phyloP scores from a whole-genome alignment of 768 basidiomycete species.

The Trametopsis cervina region DNA sequence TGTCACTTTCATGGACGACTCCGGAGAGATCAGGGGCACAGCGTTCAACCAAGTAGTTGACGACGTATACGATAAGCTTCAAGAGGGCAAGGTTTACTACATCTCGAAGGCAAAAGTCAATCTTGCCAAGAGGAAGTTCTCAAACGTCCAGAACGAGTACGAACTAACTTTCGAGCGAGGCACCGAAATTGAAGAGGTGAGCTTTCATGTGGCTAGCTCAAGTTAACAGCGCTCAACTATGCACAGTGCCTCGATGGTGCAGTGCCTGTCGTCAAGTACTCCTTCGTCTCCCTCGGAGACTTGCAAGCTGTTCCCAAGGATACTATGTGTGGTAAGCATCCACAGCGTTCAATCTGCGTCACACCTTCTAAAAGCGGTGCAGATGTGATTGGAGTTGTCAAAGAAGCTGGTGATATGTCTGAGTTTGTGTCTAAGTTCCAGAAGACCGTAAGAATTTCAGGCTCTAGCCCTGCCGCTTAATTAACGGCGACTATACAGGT shows the following conservation, averaged over 20 bases:
- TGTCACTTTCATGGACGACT: constrained; percentile 90
- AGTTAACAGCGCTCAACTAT: constrained; percentile 7
- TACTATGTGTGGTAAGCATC: constrained; percentile 63
- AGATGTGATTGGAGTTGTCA: constrained; percentile 89
- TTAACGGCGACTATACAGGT: constrained; percentile 39
- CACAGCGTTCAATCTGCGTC: background rate
- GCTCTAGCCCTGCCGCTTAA: no score
- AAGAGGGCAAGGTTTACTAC: constrained; percentile 91
- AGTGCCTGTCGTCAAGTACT: constrained; percentile 79
- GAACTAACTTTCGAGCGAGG: constrained; percentile 81
- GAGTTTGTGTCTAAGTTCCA: constrained; percentile 74
- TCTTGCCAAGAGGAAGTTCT: constrained; percentile 96
- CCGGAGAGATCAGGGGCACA: constrained; percentile 86
- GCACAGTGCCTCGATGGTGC: constrained; percentile 70
- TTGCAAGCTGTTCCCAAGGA: constrained; percentile 70
- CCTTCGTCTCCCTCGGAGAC: constrained; percentile 60
- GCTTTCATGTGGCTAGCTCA: constrained; percentile 13
- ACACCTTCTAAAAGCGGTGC: background rate
- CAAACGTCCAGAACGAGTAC: constrained; percentile 85
- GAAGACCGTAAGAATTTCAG: constrained; percentile 50
- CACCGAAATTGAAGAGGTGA: constrained; percentile 81
- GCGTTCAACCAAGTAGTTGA: constrained; percentile 86
- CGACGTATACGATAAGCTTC: constrained; percentile 72
- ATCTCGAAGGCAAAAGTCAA: constrained; percentile 88
- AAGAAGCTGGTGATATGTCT: constrained; percentile 60